Base-by-base conservation (phyloP, 164 flowering plant species). In the Buxus sempervirens region DNA sequence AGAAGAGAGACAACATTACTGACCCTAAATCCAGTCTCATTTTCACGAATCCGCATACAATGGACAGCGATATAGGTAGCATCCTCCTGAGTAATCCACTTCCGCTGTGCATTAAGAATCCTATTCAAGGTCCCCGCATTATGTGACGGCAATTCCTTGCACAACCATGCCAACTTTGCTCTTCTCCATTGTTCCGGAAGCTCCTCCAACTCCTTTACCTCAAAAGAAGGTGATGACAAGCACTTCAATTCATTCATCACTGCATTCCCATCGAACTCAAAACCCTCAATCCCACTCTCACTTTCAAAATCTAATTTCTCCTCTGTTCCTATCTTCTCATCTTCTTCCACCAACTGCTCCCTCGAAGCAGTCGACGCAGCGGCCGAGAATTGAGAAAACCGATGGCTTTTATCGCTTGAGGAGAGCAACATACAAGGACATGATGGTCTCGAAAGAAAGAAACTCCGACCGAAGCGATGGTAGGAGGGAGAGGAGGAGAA, bases 101-200 rank as follows among this genome's bases (percentile, higher is more conserved):
- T 91, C 67, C 82, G 76, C 80, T 91, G 96, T 18, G 83, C 93
- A 69, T 88, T 86, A 26, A 94, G 86, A 20, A 90, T 76, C 62
- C 95, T 71, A 41, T 75, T 66, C 21, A 85, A 38, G 22, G 86
- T 81, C 0, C 76, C 77, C 0, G 85, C 66, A 77, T 85, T 90
- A 41, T 90, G 92, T 21, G 84, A 65, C 15, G 98, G 96, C 51
- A 95, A 73, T 72, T 86, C 90, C 81, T 95, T 91, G 69, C 97
- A 95, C 57, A 95, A 77, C 97, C 97, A 95, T 15, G 97, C 97
- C 41, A 95, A 25, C 76, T 76, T 92, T 41, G 92, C 70, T 76
- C 97, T 70, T 74, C 93, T 74, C 96, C 97, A 92, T 71, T 87
- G 90, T 73, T 94, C 98, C 56, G 97, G 93, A 22, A 89, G 70